Conservation (phyloP, 2,329 filamentous ascomycete species). For the Colletotrichum incanum region DNA sequence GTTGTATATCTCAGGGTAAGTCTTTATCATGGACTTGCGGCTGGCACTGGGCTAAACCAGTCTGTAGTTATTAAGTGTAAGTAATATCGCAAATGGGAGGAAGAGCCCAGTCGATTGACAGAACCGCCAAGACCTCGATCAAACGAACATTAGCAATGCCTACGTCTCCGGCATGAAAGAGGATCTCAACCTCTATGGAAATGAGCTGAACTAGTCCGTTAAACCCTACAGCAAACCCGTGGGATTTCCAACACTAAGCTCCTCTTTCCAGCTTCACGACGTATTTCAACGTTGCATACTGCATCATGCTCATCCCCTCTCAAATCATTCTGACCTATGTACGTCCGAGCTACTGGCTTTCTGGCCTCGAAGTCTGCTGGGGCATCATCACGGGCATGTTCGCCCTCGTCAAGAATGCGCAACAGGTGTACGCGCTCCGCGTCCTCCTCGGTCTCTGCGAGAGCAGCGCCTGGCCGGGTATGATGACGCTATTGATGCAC, state of each 20-base stretch:
- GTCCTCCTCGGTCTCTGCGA: conserved; percentile 61
- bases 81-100: not conserved
- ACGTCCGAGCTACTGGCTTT: conserved; percentile 50
- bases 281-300: conserved; percentile 47
- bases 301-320: conserved; percentile 49
- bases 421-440: conserved; percentile 59
- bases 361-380: conserved; percentile 49
- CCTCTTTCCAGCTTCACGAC: conserved; percentile 41
- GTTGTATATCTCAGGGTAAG: conserved; percentile 44
- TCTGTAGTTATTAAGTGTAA: conserved; percentile 44
- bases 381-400: conserved; percentile 39
- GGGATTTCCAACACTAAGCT: not conserved
- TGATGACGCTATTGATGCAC: conserved; percentile 57
- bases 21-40: not conserved
- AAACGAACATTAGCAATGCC: conserved; percentile 60
- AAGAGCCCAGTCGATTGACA: not conserved
- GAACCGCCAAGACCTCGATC: conserved; percentile 49
- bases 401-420: conserved; percentile 44
- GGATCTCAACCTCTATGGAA: conserved; percentile 62
- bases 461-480: conserved; percentile 50
- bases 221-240: not conserved
- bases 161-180: conserved; percentile 65
- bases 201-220: conserved; percentile 51
- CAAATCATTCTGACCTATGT: conserved; percentile 50
- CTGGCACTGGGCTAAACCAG: conserved; percentile 12